phyloP scores from a whole-genome alignment of 176 grass and related monocot genomes.

The Oryza nivara region DNA sequence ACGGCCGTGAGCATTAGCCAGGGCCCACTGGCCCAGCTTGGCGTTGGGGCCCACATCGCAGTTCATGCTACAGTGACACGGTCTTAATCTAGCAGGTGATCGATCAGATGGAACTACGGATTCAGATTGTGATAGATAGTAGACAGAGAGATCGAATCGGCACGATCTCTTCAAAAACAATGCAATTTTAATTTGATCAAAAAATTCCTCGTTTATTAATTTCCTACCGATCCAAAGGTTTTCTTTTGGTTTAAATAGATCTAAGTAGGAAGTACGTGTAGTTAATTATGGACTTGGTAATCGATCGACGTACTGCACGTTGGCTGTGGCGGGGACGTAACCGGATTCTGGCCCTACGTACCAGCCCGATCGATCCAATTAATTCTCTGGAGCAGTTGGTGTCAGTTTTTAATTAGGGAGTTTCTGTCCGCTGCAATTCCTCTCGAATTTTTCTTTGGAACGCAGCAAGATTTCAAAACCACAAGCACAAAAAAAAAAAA shows the following conservation, averaged over 20 bases:
- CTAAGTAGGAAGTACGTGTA: background rate
- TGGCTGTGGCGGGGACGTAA: background rate
- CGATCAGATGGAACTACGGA: background rate
- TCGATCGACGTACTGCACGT: background rate
- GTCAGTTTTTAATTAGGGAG: background rate
- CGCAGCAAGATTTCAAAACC: too few species aligned
- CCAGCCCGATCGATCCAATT: background rate
- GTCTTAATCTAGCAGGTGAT: background rate
- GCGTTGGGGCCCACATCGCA: background rate
- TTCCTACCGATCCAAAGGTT: too few species aligned
- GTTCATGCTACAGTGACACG: background rate
- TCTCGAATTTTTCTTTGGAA: too few species aligned
- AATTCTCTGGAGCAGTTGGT: background rate
- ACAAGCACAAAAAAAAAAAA: too few species aligned
- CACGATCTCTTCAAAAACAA: background rate
- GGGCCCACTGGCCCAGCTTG: background rate
- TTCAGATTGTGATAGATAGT: background rate
- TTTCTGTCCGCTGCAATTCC: too few species aligned
- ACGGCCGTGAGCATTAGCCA: background rate
- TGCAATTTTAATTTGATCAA: background rate
- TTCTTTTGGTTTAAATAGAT: background rate
- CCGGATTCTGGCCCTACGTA: background rate
- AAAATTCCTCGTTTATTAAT: background rate
- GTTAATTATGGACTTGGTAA: background rate
- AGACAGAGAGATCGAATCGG: background rate